Percentiles rank a stretch among this genome's conserved stretches.
Conservation (phyloP, 2,329 filamentous ascomycete genomes). For the Hymenoscyphus fructigenus region DNA sequence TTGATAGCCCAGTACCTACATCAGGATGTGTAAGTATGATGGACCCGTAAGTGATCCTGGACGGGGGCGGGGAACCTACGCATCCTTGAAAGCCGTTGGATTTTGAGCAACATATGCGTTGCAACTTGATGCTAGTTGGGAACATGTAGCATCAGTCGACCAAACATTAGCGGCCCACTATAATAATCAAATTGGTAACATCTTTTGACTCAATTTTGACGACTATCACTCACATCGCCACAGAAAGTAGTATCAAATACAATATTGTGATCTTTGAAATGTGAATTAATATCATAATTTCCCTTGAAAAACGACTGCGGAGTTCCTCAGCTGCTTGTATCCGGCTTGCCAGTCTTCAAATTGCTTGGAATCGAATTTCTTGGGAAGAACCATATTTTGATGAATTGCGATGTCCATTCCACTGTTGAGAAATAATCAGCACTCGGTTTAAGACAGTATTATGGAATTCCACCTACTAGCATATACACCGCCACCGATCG, state of each 20-base stretch:
- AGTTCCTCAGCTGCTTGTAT: conserved; percentile 64
- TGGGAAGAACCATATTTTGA: conserved; percentile 76
- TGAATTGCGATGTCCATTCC: conserved; percentile 53
- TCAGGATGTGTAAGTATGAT: not conserved
- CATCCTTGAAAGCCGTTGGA: conserved; percentile 17
- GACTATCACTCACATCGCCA: conserved; percentile 47
- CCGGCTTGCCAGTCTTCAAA: conserved; percentile 53
- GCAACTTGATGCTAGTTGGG: conserved; percentile 8
- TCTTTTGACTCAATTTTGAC: not conserved
- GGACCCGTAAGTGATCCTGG: not conserved
- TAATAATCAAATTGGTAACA: not conserved
- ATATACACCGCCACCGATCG: conserved; percentile 62
- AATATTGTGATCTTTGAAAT: conserved; percentile 68
- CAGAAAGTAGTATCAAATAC: conserved; percentile 76
- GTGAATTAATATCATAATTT: conserved; percentile 61
- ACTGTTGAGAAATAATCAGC: not conserved
- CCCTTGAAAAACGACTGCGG: conserved; percentile 64
- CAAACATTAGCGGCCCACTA: conserved; percentile 19
- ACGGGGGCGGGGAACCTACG: conserved; percentile 7
- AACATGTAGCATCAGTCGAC: conserved; percentile 8
- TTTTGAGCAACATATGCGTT: conserved; percentile 18
- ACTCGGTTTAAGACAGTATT: not conserved
- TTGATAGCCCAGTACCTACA: conserved; percentile 13
- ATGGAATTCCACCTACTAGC: conserved; percentile 41
- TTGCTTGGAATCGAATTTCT: conserved; percentile 62